Base-by-base conservation (phyloP, 1,139 yeast species). In the Debaryomyces coudertii region DNA sequence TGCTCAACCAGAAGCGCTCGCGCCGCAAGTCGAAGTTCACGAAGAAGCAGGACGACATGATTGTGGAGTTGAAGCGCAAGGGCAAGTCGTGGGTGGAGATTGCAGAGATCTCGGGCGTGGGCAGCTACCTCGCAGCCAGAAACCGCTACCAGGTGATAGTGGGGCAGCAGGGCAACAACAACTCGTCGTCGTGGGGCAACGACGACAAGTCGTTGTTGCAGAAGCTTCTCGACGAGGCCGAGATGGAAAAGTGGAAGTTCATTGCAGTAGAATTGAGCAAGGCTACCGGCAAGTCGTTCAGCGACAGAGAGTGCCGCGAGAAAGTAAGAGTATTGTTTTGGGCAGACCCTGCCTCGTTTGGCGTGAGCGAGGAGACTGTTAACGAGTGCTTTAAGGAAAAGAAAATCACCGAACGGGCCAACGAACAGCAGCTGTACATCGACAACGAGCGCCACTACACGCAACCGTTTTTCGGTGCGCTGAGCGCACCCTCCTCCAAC, bases 111-210 rank as follows among this genome's bases (percentile, higher is more conserved):
- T 78, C 89, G 2, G 77, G 80, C 8, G 86, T 87, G 28, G 87
- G 85, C 8, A 79, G 84, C 40, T 83, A 82, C 51, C 66, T 87
- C 39, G 90, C 93, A 0, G 93, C 92, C 0, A 68, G 95, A 47
- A 87, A 87, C 60, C 66, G 95, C 49, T 87, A 87, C 58, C 95
- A 87, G 60, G 95, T 87, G 5, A 74, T 87, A 45, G 86, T 87
- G 49, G 95, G 95, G 2, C 95, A 87, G 61, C 95, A 87, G 56
- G 93, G 95, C 3, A 86, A 87, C 53, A 73, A 73, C 44, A 87
- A 87, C 20, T 76, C 84, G 4, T 78, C 83, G 28, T 77, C 80
- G 34, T 85, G 90, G 87, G 81, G 79, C 18, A 58, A 70, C 1
- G 81, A 79, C 16, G 90, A 85, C 61, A 76, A 80, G 11, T 51